Evolutionary conservation across 306 rosid genomes (phyloP).

Genomic region (Fragaria iinumae): DNA sequence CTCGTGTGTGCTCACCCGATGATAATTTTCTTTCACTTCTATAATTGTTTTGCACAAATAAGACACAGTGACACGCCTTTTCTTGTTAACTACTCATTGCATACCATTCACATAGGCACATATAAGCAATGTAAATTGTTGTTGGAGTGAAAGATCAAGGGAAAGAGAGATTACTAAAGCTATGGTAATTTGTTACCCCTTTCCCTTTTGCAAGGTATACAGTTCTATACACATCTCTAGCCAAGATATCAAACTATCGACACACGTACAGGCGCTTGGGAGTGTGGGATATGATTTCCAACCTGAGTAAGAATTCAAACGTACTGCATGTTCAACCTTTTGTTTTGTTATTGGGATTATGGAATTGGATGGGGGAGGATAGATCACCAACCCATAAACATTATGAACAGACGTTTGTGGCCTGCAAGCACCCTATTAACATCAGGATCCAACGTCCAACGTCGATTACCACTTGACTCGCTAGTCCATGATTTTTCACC

Average conservation of each 20-base stretch:
- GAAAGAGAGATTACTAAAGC: neutral
- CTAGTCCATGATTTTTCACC: no score
- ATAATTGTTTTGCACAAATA: neutral
- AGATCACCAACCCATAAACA: no score
- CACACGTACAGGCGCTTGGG: neutral
- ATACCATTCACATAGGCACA: neutral
- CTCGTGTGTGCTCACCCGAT: slow-evolving; percentile 13
- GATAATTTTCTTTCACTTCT: neutral
- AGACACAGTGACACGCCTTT: neutral
- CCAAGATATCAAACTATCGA: neutral
- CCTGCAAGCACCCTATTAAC: no score
- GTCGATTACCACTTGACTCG: no score
- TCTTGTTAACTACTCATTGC: neutral
- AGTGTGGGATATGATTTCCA: neutral
- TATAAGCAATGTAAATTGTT: neutral
- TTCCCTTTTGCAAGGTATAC: neutral
- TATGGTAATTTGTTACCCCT: neutral
- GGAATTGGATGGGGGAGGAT: no score
- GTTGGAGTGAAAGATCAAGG: neutral
- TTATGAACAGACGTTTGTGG: no score
- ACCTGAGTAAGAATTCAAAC: neutral
- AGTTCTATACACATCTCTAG: neutral
- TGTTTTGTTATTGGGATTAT: no score
- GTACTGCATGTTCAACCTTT: no score
- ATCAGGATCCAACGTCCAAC: no score